A percentile compares a stretch with the other conserved stretches of the same genome.
phyloP scores from a whole-genome alignment of 306 rosid genomes.

The Dryas alaskensis region DNA sequence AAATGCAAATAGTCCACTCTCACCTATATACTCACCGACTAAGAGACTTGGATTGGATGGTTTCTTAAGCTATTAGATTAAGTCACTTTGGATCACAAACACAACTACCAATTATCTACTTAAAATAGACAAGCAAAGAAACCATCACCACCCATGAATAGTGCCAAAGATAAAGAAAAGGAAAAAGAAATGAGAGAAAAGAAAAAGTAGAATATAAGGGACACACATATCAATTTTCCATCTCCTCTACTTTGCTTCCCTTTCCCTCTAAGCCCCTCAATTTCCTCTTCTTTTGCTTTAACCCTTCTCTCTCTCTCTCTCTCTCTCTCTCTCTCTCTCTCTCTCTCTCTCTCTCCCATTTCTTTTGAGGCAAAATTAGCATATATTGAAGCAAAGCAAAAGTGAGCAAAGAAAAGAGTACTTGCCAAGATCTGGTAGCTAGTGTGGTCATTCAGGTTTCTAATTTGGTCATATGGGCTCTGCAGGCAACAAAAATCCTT shows the following conservation, averaged over 20 bases:
- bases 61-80: conserved; percentile 10
- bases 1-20: conserved; percentile 1
- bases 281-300: conserved; percentile 9
- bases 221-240: conserved; percentile 27
- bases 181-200: background rate
- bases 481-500: conserved; percentile 40
- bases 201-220: conserved; percentile 20
- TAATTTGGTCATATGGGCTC: conserved; percentile 38
- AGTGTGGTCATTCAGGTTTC: background rate
- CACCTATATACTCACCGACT: conserved; percentile 10
- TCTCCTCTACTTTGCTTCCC: conserved; percentile 47
- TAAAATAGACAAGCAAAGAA: conserved; percentile 2
- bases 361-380: background rate
- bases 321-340: too few species aligned
- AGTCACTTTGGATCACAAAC: background rate
- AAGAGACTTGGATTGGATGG: background rate
- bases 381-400: conserved; percentile 3
- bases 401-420: background rate
- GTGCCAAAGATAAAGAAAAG: conserved; percentile 5
- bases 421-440: conserved; percentile 13
- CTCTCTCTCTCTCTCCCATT: too few species aligned
- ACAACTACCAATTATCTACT: conserved; percentile 2
- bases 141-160: background rate
- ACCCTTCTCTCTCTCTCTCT: background rate
- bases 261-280: conserved; percentile 36